Evolutionary conservation across 805 yeast species (phyloP).

Genomic region (Yarrowia divulgata): DNA sequence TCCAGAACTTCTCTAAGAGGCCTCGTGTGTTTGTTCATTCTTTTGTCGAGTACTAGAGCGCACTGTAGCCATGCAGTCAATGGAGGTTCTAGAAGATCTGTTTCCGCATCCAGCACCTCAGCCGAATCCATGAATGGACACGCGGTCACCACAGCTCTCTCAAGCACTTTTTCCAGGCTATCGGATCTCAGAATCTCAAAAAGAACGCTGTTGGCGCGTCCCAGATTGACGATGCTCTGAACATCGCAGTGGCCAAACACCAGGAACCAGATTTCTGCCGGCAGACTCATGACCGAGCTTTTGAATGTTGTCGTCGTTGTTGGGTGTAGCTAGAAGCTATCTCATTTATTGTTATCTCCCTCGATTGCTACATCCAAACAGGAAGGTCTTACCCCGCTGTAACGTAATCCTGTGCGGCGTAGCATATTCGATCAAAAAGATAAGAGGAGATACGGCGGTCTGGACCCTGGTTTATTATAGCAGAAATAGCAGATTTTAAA

Average conservation of each 20-base stretch:
- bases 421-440: background rate
- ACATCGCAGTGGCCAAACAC: background rate
- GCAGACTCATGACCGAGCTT: background rate
- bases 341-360: background rate
- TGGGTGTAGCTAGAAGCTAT: too few relatives aligned
- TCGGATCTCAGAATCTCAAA: background rate
- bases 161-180: background rate
- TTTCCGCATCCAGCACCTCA: background rate
- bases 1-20: too few relatives aligned
- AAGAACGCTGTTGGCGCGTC: background rate
- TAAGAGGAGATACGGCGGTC: background rate
- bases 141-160: background rate
- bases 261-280: conserved; percentile 3
- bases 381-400: conserved; percentile 20
- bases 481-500: too few relatives aligned
- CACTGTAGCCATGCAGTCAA: background rate
- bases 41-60: background rate
- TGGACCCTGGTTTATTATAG: too few relatives aligned
- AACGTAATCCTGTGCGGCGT: background rate
- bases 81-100: background rate
- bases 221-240: background rate
- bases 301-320: background rate
- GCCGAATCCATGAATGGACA: background rate
- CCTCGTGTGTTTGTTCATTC: background rate
- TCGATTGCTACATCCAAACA: conserved; percentile 2